Conservation (phyloP, 371 early-diverging fungal species). For the Conidiobolus coronatus region DNA sequence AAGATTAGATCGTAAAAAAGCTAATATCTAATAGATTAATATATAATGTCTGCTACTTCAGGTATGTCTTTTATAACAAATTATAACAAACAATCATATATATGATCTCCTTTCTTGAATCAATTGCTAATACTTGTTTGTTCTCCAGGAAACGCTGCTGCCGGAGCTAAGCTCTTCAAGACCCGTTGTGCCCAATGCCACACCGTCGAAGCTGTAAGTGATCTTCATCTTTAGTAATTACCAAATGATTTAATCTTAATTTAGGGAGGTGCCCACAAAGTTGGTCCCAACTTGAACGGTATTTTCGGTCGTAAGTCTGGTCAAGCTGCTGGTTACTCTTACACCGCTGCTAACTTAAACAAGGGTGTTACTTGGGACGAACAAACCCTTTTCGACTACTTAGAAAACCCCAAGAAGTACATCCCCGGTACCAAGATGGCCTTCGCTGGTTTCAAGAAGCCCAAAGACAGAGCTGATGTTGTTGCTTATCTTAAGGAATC, state of each 20-base stretch:
- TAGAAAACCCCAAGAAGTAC: conserved; percentile 95
- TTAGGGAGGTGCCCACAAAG: conserved; percentile 72
- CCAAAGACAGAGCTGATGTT: conserved; percentile 62
- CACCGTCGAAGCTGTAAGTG: conserved; percentile 64
- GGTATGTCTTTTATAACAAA: neutral
- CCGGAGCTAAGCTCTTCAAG: conserved; percentile 96
- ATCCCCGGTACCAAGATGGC: conserved; percentile 96
- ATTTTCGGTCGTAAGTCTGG: conserved; percentile 81
- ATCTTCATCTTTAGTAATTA: neutral
- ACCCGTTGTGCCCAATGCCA: conserved; percentile 97
- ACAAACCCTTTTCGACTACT: conserved; percentile 63
- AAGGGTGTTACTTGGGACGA: conserved; percentile 73
- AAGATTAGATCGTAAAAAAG: too few relatives aligned
- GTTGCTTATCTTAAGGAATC: conserved; percentile 71
- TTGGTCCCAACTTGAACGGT: conserved; percentile 91
- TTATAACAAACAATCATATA: too few relatives aligned
- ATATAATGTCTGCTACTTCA: conserved; percentile 3
- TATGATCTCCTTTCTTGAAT: neutral
- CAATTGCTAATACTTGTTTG: neutral
- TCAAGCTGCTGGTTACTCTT: conserved; percentile 62
- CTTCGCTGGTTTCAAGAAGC: conserved; percentile 95
- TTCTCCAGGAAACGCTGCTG: conserved; percentile 7
- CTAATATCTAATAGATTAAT: too few relatives aligned
- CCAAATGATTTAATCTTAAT: conserved; percentile 1
- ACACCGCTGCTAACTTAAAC: conserved; percentile 85